A percentile compares a stretch with the other conserved stretches of the same genome.
Evolutionary conservation across 768 basidiomycete genomes (phyloP).

Genomic region (Rhodosporidiobolus odoratus): DNA sequence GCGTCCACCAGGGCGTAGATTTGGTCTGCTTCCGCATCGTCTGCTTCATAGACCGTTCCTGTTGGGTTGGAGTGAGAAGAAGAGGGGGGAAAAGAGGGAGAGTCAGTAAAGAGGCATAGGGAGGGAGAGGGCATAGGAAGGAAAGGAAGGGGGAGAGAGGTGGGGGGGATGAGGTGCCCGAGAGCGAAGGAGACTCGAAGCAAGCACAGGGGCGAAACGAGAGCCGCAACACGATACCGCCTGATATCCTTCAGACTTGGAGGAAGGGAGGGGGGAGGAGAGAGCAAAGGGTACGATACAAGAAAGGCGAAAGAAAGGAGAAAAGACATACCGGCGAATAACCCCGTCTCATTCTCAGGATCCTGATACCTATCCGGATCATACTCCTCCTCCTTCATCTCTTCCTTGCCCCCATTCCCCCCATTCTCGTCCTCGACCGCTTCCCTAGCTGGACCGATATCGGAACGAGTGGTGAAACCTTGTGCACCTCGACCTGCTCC

Average conservation of each 20-base stretch:
- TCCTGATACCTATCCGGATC: slow-evolving; percentile 92
- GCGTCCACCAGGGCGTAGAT: slow-evolving; percentile 90
- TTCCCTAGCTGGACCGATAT: slow-evolving; percentile 96
- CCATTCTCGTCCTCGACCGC: slow-evolving; percentile 64
- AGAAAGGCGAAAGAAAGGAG: not conserved
- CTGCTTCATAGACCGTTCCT: slow-evolving; percentile 81
- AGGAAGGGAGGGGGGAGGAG: not conserved
- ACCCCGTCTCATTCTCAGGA: slow-evolving; percentile 92
- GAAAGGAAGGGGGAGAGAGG: too few relatives aligned
- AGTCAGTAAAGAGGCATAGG: not conserved
- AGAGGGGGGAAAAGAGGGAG: not conserved
- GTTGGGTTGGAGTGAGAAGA: not conserved
- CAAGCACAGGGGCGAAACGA: too few relatives aligned
- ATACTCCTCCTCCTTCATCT: slow-evolving; percentile 65
- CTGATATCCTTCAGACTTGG: not conserved
- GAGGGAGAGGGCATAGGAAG: not conserved
- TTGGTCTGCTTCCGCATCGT: slow-evolving; percentile 93
- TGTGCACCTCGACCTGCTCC: slow-evolving; percentile 93
- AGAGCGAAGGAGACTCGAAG: too few relatives aligned
- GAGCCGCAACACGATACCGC: not conserved
- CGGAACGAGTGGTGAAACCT: slow-evolving; percentile 85
- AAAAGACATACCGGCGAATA: slow-evolving; percentile 65
- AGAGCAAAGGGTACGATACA: too few relatives aligned
- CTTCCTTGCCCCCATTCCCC: slow-evolving; percentile 77
- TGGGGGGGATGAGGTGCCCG: not conserved